Conservation (phyloP, 2,329 filamentous ascomycete species). For the Exophiala sideris region DNA sequence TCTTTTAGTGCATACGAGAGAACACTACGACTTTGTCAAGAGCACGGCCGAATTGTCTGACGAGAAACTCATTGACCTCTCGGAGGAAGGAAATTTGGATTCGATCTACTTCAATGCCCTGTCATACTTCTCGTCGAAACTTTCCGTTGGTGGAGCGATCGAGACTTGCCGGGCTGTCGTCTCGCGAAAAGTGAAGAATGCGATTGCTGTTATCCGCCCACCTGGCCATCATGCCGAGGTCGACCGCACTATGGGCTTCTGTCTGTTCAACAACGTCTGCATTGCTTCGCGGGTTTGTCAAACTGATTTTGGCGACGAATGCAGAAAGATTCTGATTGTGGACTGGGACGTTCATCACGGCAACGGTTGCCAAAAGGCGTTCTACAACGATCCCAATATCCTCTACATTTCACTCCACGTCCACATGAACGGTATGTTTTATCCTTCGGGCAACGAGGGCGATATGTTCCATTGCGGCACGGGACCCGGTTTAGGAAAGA, state of each 20-base stretch:
- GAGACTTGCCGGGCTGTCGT: constrained; percentile 94
- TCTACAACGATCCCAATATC: constrained; percentile 90
- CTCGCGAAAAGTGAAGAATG: constrained; percentile 79
- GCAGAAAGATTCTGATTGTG: constrained; percentile 85
- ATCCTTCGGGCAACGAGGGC: constrained; percentile 64
- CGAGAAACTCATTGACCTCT: constrained; percentile 63
- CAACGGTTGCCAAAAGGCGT: constrained; percentile 94
- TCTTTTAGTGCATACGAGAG: constrained; percentile 69
- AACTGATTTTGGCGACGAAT: constrained; percentile 70
- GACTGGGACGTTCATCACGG: constrained; percentile 83
- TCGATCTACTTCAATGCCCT: constrained; percentile 81
- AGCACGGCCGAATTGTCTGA: constrained; percentile 50
- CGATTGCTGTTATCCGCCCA: constrained; percentile 89
- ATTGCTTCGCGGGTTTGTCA: constrained; percentile 89
- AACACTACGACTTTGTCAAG: constrained; percentile 76
- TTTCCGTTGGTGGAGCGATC: constrained; percentile 90
- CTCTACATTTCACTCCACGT: constrained; percentile 95
- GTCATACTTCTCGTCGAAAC: constrained; percentile 73
- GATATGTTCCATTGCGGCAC: constrained; percentile 59
- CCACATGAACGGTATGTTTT: constrained; percentile 78
- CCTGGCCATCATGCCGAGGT: constrained; percentile 94
- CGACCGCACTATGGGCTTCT: constrained; percentile 85
- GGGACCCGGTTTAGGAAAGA: constrained; percentile 58
- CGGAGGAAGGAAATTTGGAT: constrained; percentile 61
- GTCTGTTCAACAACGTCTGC: constrained; percentile 95